Percentiles rank a stretch among this genome's conserved stretches.
These are phyloP conservation scores for Coriolopsis trogii DNA, from an alignment of 1,284 basidiomycete species.

Conservation along the genomic window DNA sequence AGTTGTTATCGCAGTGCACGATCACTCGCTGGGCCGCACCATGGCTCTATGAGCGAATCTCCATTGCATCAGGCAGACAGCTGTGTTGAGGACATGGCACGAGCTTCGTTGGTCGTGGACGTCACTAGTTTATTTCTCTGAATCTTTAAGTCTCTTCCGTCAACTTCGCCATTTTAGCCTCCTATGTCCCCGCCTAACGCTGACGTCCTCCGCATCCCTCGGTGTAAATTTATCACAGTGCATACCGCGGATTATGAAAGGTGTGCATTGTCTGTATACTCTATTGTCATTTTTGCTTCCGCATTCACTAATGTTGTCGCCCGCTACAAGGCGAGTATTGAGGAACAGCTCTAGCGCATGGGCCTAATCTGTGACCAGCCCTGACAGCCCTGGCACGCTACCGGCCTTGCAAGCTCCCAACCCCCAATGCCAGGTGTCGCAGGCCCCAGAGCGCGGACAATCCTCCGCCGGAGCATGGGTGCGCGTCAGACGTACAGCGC, in stretches of 20 bases:
- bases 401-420: constrained; percentile 16
- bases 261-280: constrained; percentile 42
- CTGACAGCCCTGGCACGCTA: constrained; percentile 38
- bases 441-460: constrained; percentile 31
- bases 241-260: constrained; percentile 78
- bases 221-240: constrained; percentile 50
- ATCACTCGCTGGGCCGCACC: too few species aligned
- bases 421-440: constrained; percentile 27
- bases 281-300: neutral
- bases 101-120: too few species aligned
- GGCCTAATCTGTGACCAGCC: constrained; percentile 82
- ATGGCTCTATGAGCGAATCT: too few species aligned
- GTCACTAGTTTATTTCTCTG: too few species aligned
- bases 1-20: too few species aligned
- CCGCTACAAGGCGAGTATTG: constrained; percentile 79
- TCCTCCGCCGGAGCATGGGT: constrained; percentile 25
- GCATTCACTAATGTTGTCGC: constrained; percentile 48
- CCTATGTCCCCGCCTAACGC: constrained; percentile 1
- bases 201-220: constrained; percentile 9
- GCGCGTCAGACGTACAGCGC: constrained; percentile 19
- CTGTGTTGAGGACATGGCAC: too few species aligned
- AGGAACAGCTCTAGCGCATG: constrained; percentile 72
- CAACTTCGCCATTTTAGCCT: constrained; percentile 1
- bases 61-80: too few species aligned
- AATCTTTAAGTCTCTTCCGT: too few species aligned